Conservation (phyloP, 2,329 filamentous ascomycete species). For the Penicillium sp. region DNA sequence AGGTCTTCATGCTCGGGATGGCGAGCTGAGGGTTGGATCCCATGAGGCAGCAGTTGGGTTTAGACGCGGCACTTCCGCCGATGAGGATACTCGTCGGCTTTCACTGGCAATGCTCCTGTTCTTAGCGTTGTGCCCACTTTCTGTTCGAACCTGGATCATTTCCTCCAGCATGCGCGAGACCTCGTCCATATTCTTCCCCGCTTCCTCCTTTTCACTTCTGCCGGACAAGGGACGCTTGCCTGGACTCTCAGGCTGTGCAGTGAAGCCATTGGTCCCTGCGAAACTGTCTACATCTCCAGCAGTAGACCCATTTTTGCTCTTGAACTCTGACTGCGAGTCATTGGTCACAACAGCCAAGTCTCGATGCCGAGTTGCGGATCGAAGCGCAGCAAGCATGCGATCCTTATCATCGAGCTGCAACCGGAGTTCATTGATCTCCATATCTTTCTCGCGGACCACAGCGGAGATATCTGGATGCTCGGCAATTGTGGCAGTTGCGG, state of each 20-base stretch:
- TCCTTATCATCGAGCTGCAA: conserved; percentile 92
- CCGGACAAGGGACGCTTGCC: conserved; percentile 32
- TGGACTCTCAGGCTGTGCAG: conserved; percentile 25
- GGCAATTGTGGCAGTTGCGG: conserved; percentile 62
- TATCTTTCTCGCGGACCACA: conserved; percentile 80
- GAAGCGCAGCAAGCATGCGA: conserved; percentile 82
- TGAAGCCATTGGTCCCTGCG: conserved; percentile 10
- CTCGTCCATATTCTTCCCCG: conserved; percentile 74
- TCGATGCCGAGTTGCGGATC: conserved; percentile 78
- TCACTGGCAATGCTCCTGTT: conserved; percentile 55
- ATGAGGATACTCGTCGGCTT: conserved; percentile 31
- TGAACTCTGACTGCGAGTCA: conserved; percentile 35
- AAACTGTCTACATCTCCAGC: conserved; percentile 31
- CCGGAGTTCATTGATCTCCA: conserved; percentile 86
- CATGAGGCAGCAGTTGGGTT: conserved; percentile 26
- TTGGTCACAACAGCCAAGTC: conserved; percentile 68
- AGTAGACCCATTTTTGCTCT: conserved; percentile 27
- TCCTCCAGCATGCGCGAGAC: conserved; percentile 92
- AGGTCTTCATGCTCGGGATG: conserved; percentile 8
- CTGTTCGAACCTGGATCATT: conserved; percentile 89
- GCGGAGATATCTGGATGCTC: conserved; percentile 74
- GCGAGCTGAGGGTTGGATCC: conserved; percentile 8
- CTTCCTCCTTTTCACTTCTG: conserved; percentile 32
- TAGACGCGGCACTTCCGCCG: conserved; percentile 25
- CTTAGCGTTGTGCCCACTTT: conserved; percentile 69